These are phyloP conservation scores for Cutaneotrichosporon mucoides DNA, from an alignment of 1,284 basidiomycete genomes.

Conservation along the genomic window DNA sequence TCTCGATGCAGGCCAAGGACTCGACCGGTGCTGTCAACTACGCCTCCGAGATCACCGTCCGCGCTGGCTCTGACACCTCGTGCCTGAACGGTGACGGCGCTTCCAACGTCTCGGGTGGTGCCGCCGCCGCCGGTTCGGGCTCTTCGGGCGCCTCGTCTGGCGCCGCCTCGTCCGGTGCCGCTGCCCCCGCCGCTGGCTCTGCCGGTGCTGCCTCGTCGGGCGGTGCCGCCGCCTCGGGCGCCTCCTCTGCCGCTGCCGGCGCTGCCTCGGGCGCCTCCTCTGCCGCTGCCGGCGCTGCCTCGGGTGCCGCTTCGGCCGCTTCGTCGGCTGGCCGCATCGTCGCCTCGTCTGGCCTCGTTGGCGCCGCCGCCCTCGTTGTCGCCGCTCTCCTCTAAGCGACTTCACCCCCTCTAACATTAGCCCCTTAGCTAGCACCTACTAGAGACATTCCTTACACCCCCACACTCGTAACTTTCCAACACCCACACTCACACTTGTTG, in stretches of 20 bases:
- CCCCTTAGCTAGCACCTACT: constrained; percentile 1
- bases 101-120: background rate
- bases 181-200: constrained; percentile 4
- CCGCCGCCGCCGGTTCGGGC: constrained; percentile 9
- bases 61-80: constrained; percentile 10
- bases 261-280: constrained; percentile 5
- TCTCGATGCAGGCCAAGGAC: constrained; percentile 40
- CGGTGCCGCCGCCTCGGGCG: constrained; percentile 1
- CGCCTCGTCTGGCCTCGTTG: constrained; percentile 16
- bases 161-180: constrained; percentile 5
- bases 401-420: background rate
- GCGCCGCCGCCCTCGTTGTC: constrained; percentile 29
- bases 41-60: constrained; percentile 27
- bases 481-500: background rate
- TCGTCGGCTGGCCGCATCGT: constrained; percentile 16
- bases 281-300: constrained; percentile 7
- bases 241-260: background rate
- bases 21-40: constrained; percentile 35
- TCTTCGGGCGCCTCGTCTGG: background rate
- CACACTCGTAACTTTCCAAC: constrained; percentile 2
- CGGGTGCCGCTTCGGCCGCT: constrained; percentile 4
- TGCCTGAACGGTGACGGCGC: constrained; percentile 17
- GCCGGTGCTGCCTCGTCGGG: background rate
- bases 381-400: constrained; percentile 27
- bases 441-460: constrained; percentile 6